Percentiles rank a stretch among this genome's conserved stretches.
Evolutionary conservation across 192 early-diverging fungal species (phyloP).

Genomic region (Thoreauomyces humboldtii): DNA sequence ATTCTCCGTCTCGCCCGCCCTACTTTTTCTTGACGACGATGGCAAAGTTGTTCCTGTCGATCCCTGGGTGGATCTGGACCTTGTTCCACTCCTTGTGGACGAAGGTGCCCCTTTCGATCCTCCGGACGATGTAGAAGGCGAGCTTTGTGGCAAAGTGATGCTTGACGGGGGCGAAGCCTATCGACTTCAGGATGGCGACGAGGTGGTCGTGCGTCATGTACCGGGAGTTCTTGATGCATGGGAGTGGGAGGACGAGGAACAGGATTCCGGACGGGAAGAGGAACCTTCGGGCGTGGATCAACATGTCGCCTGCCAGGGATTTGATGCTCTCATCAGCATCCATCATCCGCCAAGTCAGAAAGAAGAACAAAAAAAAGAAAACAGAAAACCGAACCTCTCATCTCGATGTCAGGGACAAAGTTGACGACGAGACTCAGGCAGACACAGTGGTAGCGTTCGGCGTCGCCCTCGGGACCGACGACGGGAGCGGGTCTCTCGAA

Average conservation of each 20-base stretch:
- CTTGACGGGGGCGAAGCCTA: slow-evolving; percentile 63
- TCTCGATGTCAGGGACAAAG: slow-evolving; percentile 75
- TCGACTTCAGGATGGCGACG: slow-evolving; percentile 53
- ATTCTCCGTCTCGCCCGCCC: too few species aligned
- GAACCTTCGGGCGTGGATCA: slow-evolving; percentile 48
- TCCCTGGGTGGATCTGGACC: slow-evolving; percentile 56
- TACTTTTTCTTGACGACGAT: slow-evolving; percentile 51
- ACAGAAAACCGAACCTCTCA: too few species aligned
- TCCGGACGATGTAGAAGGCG: slow-evolving; percentile 73
- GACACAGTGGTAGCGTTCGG: slow-evolving; percentile 68
- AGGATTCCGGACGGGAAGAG: slow-evolving; percentile 57
- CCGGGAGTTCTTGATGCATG: slow-evolving; percentile 81
- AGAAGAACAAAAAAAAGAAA: too few species aligned
- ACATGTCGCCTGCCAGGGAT: slow-evolving; percentile 53
- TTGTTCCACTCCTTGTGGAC: slow-evolving; percentile 49
- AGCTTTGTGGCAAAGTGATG: slow-evolving; percentile 71
- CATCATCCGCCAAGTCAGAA: too few species aligned
- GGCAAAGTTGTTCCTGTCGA: slow-evolving; percentile 72
- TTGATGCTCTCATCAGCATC: too few species aligned
- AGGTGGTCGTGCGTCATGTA: slow-evolving; percentile 79
- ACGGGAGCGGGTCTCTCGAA: slow-evolving; percentile 60
- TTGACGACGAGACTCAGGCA: slow-evolving; percentile 85
- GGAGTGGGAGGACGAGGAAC: slow-evolving; percentile 76
- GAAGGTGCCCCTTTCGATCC: neutral
- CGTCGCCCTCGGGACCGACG: slow-evolving; percentile 25